These are phyloP conservation scores for Geotrichum bryndzae DNA, from an alignment of 1,139 yeast species.

Conservation along the genomic window DNA sequence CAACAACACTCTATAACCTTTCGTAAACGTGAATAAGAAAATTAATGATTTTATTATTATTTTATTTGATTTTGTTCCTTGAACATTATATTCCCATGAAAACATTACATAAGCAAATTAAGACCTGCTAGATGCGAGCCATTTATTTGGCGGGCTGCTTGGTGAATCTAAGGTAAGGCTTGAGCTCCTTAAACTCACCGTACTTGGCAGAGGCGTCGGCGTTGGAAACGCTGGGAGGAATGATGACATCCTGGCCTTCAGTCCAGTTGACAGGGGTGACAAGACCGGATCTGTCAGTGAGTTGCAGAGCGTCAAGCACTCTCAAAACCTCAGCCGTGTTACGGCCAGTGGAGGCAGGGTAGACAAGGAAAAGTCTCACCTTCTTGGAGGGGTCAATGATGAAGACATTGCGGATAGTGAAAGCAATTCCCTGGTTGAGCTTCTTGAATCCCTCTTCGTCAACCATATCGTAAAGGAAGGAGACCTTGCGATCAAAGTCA, in stretches of 20 bases:
- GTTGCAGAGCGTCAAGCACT: slow-evolving; percentile 78
- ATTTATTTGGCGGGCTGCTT: slow-evolving; percentile 21
- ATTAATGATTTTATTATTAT: background rate
- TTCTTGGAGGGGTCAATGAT: slow-evolving; percentile 83
- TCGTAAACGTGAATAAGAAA: background rate
- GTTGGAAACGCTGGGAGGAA: slow-evolving; percentile 75
- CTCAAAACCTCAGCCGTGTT: slow-evolving; percentile 83
- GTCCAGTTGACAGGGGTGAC: slow-evolving; percentile 75
- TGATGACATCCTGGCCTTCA: slow-evolving; percentile 80
- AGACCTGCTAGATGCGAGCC: background rate
- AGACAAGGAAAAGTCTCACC: slow-evolving; percentile 72
- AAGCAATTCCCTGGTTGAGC: slow-evolving; percentile 57
- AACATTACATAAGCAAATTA: background rate
- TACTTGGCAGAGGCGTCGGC: slow-evolving; percentile 77
- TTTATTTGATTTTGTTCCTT: background rate
- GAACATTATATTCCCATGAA: background rate
- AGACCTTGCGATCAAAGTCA: slow-evolving; percentile 72
- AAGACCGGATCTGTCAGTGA: slow-evolving; percentile 69
- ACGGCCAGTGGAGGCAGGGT: slow-evolving; percentile 91
- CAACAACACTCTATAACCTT: background rate
- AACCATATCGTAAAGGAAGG: slow-evolving; percentile 82
- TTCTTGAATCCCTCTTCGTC: slow-evolving; percentile 83
- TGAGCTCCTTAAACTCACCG: slow-evolving; percentile 72
- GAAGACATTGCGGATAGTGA: slow-evolving; percentile 83
- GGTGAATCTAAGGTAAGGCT: slow-evolving; percentile 70